phyloP scores from a whole-genome alignment of 352 stramenopile genomes.

The Phytopythium delawarense region DNA sequence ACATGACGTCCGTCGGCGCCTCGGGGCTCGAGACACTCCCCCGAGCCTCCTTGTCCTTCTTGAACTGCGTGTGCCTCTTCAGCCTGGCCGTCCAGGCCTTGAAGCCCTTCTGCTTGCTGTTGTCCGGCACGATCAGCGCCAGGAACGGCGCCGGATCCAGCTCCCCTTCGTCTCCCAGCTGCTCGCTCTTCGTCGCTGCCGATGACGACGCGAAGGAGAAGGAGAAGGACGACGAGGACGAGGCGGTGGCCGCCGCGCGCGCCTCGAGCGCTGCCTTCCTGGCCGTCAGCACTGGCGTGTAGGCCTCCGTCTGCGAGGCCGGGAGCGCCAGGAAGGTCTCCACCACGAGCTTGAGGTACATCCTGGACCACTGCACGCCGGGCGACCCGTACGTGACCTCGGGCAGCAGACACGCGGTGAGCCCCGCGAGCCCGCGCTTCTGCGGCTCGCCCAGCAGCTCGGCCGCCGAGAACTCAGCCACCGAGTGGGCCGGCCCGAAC shows the following conservation, averaged over 20 bases:
- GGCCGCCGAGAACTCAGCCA: slow-evolving; percentile 9
- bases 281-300: slow-evolving; percentile 64
- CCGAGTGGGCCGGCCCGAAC: neutral
- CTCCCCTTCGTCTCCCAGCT: neutral
- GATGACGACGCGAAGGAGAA: slow-evolving; percentile 1
- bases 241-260: slow-evolving; percentile 16
- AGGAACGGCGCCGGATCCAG: slow-evolving; percentile 65
- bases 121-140: slow-evolving; percentile 41
- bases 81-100: slow-evolving; percentile 20
- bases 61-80: slow-evolving; percentile 19
- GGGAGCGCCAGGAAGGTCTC: slow-evolving; percentile 59
- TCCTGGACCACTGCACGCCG: slow-evolving; percentile 50
- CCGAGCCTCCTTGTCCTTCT: slow-evolving; percentile 21
- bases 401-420: slow-evolving; percentile 65
- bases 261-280: slow-evolving; percentile 16
- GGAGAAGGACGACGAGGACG: neutral
- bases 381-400: slow-evolving; percentile 61
- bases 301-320: slow-evolving; percentile 50
- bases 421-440: slow-evolving; percentile 62
- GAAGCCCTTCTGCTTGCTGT: slow-evolving; percentile 13
- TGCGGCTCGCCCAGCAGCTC: slow-evolving; percentile 43
- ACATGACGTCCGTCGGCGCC: slow-evolving; percentile 11
- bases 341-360: slow-evolving; percentile 58
- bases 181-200: neutral
- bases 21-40: slow-evolving; percentile 6